A percentile compares a stretch with the other conserved stretches of the same genome.
Conservation (phyloP, 306 rosid genomes). For the Lagenaria siceraria region DNA sequence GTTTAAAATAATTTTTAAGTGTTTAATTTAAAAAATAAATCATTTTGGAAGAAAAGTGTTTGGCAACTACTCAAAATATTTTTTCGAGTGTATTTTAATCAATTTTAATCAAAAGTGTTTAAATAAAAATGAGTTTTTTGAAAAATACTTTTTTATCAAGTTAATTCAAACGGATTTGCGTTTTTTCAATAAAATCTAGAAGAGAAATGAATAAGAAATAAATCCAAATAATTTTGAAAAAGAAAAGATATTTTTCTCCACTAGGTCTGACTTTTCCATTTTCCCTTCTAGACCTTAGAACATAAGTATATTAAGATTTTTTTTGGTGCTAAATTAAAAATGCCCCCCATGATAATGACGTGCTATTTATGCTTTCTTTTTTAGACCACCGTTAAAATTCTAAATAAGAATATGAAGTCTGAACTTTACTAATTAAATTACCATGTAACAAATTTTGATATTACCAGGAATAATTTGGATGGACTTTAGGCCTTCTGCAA, state of each 20-base stretch:
- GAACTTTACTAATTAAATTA: neutral
- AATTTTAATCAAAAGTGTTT: no score
- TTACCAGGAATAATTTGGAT: no score
- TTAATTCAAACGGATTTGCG: no score
- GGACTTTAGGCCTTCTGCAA: no score
- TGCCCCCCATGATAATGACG: neutral
- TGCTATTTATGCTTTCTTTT: neutral
- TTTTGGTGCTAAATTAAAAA: neutral
- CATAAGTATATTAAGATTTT: neutral
- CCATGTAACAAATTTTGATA: neutral
- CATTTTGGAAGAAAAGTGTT: no score
- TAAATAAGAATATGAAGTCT: neutral
- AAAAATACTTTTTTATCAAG: no score
- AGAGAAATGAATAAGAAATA: neutral
- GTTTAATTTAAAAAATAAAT: no score
- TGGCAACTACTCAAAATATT: no score
- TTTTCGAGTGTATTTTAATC: no score
- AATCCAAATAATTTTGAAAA: neutral
- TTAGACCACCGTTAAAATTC: neutral
- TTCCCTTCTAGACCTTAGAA: neutral
- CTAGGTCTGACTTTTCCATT: neutral
- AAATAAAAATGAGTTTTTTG: no score
- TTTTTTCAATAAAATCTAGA: neutral
- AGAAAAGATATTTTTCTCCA: neutral
- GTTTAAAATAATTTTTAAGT: no score